phyloP scores from a whole-genome alignment of 768 basidiomycete genomes.

The Pluteus cervinus region DNA sequence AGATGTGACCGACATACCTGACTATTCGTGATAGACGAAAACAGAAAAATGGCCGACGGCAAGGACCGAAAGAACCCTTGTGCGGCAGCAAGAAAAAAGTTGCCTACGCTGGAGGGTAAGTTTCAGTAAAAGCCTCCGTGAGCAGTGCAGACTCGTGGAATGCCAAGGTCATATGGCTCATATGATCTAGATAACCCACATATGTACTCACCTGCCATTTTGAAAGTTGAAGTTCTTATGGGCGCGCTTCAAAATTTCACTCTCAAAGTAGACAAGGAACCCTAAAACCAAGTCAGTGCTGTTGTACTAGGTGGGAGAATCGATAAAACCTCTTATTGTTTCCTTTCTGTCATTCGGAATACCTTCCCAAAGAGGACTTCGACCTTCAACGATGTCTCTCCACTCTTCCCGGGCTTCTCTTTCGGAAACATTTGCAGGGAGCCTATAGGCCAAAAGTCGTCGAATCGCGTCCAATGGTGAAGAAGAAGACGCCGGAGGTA shows the following conservation, averaged over 20 bases:
- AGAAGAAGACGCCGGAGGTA: slow-evolving; percentile 53
- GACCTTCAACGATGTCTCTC: slow-evolving; percentile 89
- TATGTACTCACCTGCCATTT: slow-evolving; percentile 86
- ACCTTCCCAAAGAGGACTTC: slow-evolving; percentile 72
- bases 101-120: slow-evolving; percentile 67
- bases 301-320: background rate
- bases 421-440: slow-evolving; percentile 64
- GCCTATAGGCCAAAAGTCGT: slow-evolving; percentile 70
- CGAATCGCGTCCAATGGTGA: slow-evolving; percentile 73
- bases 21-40: slow-evolving; percentile 85
- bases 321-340: slow-evolving; percentile 69
- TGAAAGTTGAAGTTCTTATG: slow-evolving; percentile 94
- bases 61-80: slow-evolving; percentile 88
- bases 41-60: slow-evolving; percentile 90
- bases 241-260: slow-evolving; percentile 78
- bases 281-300: slow-evolving; percentile 35
- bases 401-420: slow-evolving; percentile 82
- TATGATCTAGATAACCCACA: too few species aligned
- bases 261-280: slow-evolving; percentile 90
- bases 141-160: background rate
- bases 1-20: slow-evolving; percentile 28
- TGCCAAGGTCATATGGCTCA: slow-evolving; percentile 8
- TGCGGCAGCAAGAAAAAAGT: slow-evolving; percentile 87
- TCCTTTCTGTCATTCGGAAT: slow-evolving; percentile 90
- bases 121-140: background rate